A percentile compares a stretch with the other conserved stretches of the same genome.
These are phyloP conservation scores for Kwoniella mangroviensis DNA, from an alignment of 768 basidiomycete genomes.

Conservation along the genomic window DNA sequence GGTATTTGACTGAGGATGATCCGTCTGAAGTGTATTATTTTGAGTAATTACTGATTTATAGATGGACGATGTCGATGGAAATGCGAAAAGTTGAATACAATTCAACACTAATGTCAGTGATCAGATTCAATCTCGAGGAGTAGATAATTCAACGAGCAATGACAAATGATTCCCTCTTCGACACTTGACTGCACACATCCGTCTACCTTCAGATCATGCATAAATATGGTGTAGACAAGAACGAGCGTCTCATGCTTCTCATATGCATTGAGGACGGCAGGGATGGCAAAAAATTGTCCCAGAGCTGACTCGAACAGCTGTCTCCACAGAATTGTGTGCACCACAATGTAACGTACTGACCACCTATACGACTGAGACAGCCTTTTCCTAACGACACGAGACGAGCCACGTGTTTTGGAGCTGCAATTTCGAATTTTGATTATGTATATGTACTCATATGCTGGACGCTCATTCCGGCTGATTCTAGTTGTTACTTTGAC, in stretches of 20 bases:
- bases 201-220: no score
- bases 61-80: background rate
- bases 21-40: background rate
- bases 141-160: background rate
- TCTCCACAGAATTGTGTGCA: constrained; percentile 24
- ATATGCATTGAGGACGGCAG: no score
- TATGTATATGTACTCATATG: background rate
- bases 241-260: no score
- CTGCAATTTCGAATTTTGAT: background rate
- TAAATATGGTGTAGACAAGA: no score
- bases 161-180: background rate
- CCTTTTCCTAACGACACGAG: no score
- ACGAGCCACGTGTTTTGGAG: background rate
- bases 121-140: no score
- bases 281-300: constrained; percentile 18
- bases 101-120: background rate
- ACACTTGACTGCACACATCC: no score
- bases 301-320: constrained; percentile 34
- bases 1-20: constrained; percentile 12
- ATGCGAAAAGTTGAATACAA: background rate
- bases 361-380: constrained; percentile 28
- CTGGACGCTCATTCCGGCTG: background rate
- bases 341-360: constrained; percentile 34
- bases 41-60: background rate
- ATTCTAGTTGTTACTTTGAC: background rate